phyloP scores from a whole-genome alignment of 345 rosid species.

The Hypericum perforatum region DNA sequence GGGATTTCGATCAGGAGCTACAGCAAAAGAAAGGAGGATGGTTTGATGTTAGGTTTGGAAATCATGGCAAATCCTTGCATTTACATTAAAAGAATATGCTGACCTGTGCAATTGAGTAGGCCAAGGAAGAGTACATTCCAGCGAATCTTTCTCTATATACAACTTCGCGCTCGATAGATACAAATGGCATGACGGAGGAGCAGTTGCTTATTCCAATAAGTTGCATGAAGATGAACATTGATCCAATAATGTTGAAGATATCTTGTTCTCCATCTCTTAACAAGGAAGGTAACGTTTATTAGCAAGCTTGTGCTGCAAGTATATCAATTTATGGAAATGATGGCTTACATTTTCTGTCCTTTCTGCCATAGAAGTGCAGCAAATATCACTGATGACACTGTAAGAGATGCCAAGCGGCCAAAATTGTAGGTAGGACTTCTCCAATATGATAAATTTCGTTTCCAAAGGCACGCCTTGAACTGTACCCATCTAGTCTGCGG shows the following conservation, averaged over 20 bases:
- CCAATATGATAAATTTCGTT: slow-evolving; percentile 51
- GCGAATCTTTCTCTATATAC: slow-evolving; percentile 74
- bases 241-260: slow-evolving; percentile 51
- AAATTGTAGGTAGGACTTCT: slow-evolving; percentile 48
- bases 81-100: background rate
- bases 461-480: slow-evolving; percentile 51
- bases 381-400: slow-evolving; percentile 22
- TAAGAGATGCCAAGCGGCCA: slow-evolving; percentile 22
- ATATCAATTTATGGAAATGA: background rate
- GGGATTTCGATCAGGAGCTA: slow-evolving; percentile 71
- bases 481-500: slow-evolving; percentile 35
- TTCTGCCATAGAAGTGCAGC: slow-evolving; percentile 42
- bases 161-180: slow-evolving; percentile 52
- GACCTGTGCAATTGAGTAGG: slow-evolving; percentile 67
- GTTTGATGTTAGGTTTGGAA: background rate
- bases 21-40: background rate
- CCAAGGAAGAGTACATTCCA: slow-evolving; percentile 70
- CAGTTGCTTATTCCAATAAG: slow-evolving; percentile 66
- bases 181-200: slow-evolving; percentile 40
- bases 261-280: slow-evolving; percentile 54
- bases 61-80: background rate
- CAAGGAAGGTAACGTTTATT: background rate
- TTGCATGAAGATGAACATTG: slow-evolving; percentile 31
- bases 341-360: slow-evolving; percentile 36
- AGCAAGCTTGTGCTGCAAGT: background rate